A percentile compares a stretch with the other conserved stretches of the same genome.
These are phyloP conservation scores for Picea mariana DNA, from an alignment of 83 land plant genomes.

Conservation along the genomic window DNA sequence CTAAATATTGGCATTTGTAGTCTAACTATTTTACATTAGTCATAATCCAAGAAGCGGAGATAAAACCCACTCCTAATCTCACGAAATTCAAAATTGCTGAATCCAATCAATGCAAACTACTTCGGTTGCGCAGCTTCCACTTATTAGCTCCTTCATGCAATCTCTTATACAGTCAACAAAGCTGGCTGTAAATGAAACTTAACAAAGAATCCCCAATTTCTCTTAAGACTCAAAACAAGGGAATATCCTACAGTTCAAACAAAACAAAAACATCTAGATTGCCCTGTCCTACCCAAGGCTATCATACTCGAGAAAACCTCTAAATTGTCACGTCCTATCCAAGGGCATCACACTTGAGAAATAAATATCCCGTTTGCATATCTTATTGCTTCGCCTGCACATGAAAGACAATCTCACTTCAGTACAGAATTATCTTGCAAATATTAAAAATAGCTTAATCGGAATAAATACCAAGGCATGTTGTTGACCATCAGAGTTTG, in stretches of 20 bases:
- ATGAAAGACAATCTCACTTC: background rate
- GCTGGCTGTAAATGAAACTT: background rate
- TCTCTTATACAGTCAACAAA: background rate
- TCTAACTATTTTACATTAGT: background rate
- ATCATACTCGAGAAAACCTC: background rate
- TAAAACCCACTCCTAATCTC: background rate
- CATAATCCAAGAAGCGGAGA: background rate
- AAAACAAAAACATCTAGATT: conserved; percentile 5
- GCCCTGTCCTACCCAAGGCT: conserved; percentile 2
- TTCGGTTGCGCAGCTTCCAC: background rate
- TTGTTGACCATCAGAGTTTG: background rate
- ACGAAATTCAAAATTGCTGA: conserved; percentile 11
- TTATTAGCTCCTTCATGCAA: background rate
- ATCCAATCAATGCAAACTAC: background rate
- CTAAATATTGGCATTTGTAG: conserved; percentile 3
- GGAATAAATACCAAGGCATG: background rate
- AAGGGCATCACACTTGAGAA: background rate
- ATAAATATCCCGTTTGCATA: background rate
- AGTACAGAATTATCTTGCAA: background rate
- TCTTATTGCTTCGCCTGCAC: conserved; percentile 12
- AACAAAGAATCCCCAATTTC: background rate
- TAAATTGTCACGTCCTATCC: background rate
- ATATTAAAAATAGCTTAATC: background rate
- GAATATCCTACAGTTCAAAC: background rate
- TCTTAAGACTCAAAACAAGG: background rate